Evolutionary conservation across 306 rosid species (phyloP).

Genomic region (Vachellia pachyceras): DNA sequence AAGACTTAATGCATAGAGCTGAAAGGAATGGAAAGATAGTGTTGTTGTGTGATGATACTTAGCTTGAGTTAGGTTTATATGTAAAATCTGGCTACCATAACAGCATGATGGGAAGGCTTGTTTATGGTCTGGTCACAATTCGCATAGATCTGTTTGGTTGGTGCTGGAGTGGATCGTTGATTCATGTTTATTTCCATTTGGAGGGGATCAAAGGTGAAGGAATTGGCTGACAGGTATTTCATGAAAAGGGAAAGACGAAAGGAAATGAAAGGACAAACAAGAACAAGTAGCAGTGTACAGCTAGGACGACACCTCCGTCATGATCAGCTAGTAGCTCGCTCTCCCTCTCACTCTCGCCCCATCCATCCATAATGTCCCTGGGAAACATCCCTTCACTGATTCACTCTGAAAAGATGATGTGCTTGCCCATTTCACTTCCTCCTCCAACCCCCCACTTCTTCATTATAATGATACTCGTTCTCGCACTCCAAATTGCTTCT

Average conservation of each 20-base stretch:
- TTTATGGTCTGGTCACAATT: too few species aligned
- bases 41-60: too few species aligned
- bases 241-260: constrained; percentile 41
- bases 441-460: background rate
- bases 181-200: constrained; percentile 31
- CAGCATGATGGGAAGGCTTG: too few species aligned
- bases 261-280: constrained; percentile 1
- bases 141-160: constrained; percentile 10
- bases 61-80: too few species aligned
- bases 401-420: constrained; percentile 44
- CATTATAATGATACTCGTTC: background rate
- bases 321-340: constrained; percentile 1
- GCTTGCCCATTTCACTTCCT: constrained; percentile 12
- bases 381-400: constrained; percentile 47
- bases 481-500: background rate
- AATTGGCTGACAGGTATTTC: background rate
- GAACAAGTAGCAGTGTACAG: background rate
- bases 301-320: background rate
- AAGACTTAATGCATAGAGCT: too few species aligned
- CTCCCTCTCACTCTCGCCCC: constrained; percentile 18
- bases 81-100: too few species aligned
- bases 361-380: too few species aligned
- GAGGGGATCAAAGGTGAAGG: constrained; percentile 28
- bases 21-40: too few species aligned
- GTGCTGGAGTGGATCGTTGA: background rate